Evolutionary conservation across 306 rosid species (phyloP).

Genomic region (Fragaria vesca): DNA sequence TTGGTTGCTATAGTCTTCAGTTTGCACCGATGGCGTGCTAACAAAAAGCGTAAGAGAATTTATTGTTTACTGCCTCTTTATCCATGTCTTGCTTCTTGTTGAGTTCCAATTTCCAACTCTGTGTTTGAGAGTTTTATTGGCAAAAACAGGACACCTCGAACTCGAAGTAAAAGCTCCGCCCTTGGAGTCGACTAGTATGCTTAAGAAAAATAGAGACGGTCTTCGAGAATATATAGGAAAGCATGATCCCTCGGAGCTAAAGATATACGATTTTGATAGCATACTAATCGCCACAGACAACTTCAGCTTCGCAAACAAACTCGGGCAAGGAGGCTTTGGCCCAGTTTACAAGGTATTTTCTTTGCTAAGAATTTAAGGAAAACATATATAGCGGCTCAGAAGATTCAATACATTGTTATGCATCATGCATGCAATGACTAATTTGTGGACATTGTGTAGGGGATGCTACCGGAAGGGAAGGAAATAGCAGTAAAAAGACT

Average conservation of each 20-base stretch:
- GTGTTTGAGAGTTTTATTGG: neutral
- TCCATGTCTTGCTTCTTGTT: neutral
- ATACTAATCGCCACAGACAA: neutral
- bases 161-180: neutral
- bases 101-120: neutral
- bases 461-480: too few relatives aligned
- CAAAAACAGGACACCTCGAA: neutral
- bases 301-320: neutral
- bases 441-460: slow-evolving; percentile 17
- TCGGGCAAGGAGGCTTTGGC: too few relatives aligned
- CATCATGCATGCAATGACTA: neutral
- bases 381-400: too few relatives aligned
- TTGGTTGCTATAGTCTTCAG: neutral
- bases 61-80: neutral
- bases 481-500: too few relatives aligned
- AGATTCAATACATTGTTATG: neutral
- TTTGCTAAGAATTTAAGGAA: too few relatives aligned
- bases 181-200: neutral
- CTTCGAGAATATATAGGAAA: neutral
- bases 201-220: neutral
- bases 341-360: too few relatives aligned
- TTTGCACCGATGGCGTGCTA: neutral
- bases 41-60: slow-evolving; percentile 9
- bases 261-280: neutral
- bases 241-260: neutral